Evolutionary conservation across 768 basidiomycete genomes (phyloP), one percentile per base, ranked within the genome.

Genomic region (Xerocomellus amylosporus): DNA sequence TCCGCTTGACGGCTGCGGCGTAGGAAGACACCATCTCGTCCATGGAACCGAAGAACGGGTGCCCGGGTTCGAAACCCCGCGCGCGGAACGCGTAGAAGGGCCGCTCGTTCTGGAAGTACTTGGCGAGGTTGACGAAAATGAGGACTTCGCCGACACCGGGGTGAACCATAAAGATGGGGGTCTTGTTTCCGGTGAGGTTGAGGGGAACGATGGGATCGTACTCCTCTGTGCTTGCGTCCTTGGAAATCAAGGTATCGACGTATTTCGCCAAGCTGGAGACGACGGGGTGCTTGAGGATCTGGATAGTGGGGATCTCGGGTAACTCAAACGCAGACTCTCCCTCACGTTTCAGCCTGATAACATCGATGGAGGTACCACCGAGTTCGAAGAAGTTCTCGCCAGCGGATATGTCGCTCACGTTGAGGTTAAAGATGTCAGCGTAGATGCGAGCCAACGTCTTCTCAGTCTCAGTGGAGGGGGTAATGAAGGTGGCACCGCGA

Each of bases 11-110:
- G 2, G 67, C 74, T 5, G 61, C 58, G 8, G 69, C 65, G 51
- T 78, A 78, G 15, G 54, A 58, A 1, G 68, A 64, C 5, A 74
- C 74, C 71, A 76, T 76, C 61, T 77, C 76, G 0, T 69, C 61
- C 60, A 76, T 71, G 3, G 74, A 61, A 0, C 50, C 46, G 51
- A 76, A 76, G 53, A 71, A 66, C 0, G 61, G 59, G 42, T 78
- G 71, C 19, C 65, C 70, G 2, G 66, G 64, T 40, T 77, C 77
- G 55, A 78, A 77, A 9, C 77, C 77, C n/a, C 74, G 70, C 3
- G 77, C 77, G 22, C 76, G 75, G 43, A 78, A 66, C 5, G 77
- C 77, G 52, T 77, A 77, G 41, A 78, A 66, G 6, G 76, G 76
- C 0, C 77, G 70, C 15, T 78, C 74, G 30, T 74, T 71, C 15